Conservation (phyloP, 2,329 filamentous ascomycete species). For the Colletotrichum somersetense region DNA sequence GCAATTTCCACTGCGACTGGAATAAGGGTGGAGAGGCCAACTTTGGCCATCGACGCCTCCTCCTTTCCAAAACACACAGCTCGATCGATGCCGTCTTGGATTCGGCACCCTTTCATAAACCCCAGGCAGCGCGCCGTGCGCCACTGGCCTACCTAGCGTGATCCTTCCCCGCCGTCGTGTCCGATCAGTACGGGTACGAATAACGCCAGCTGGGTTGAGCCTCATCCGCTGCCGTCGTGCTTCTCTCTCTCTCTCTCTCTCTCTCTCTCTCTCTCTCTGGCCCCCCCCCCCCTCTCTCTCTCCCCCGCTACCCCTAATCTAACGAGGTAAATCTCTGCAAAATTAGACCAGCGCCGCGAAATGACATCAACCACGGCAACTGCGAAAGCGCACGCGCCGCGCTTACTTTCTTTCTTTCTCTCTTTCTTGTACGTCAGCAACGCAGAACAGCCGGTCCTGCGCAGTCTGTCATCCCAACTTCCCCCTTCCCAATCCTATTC, state of each 20-base stretch:
- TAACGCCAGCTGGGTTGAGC: not conserved
- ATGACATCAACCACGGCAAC: slow-evolving; percentile 8
- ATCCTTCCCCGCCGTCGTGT: not conserved
- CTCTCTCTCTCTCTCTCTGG: not conserved
- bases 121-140: too few species aligned
- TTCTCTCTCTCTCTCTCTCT: not conserved
- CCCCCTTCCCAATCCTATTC: too few species aligned
- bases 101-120: too few species aligned
- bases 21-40: not conserved
- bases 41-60: not conserved
- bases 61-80: not conserved
- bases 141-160: not conserved
- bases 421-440: not conserved
- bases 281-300: not conserved
- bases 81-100: not conserved
- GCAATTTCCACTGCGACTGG: not conserved
- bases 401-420: not conserved
- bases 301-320: not conserved
- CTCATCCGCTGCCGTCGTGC: not conserved
- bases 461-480: not conserved
- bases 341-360: not conserved
- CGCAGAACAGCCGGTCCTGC: not conserved
- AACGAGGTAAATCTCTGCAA: slow-evolving; percentile 6
- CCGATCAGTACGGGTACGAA: not conserved
- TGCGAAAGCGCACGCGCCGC: not conserved